A percentile compares a stretch with the other conserved stretches of the same genome.
Conservation (phyloP, 495 filamentous ascomycete species). For the Penicillium crystallinum region DNA sequence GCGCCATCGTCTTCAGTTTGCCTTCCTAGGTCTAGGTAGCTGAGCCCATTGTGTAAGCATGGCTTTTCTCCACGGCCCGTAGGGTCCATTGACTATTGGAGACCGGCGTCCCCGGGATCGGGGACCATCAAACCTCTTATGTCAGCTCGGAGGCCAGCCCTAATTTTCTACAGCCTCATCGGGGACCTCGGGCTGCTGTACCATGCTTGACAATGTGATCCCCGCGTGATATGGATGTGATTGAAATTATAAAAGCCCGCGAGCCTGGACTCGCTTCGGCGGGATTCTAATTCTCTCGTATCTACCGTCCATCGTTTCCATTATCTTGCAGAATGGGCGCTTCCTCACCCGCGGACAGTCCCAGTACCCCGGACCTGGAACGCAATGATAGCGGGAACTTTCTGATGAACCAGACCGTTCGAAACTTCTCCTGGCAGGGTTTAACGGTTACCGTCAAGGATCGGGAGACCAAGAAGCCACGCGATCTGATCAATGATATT, state of each 20-base stretch:
- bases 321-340: slow-evolving; percentile 9
- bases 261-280: neutral
- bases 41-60: neutral
- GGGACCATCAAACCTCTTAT: neutral
- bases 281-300: neutral
- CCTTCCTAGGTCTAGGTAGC: too few species aligned
- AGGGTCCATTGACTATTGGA: neutral
- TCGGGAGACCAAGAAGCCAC: slow-evolving; percentile 53
- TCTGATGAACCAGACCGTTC: slow-evolving; percentile 33
- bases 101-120: neutral
- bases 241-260: slow-evolving; percentile 8
- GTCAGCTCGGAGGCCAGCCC: neutral
- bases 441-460: slow-evolving; percentile 67
- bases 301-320: neutral
- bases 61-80: too few species aligned
- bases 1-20: too few species aligned
- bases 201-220: neutral
- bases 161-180: neutral
- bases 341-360: neutral
- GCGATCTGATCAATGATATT: slow-evolving; percentile 35
- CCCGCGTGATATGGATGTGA: neutral
- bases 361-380: slow-evolving; percentile 23
- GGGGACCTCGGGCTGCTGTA: slow-evolving; percentile 4
- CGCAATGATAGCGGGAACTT: slow-evolving; percentile 25
- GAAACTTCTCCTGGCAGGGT: slow-evolving; percentile 55